Evolutionary conservation across 495 filamentous ascomycete species (phyloP).

Genomic region (Paragyromitra xinjiangensis): DNA sequence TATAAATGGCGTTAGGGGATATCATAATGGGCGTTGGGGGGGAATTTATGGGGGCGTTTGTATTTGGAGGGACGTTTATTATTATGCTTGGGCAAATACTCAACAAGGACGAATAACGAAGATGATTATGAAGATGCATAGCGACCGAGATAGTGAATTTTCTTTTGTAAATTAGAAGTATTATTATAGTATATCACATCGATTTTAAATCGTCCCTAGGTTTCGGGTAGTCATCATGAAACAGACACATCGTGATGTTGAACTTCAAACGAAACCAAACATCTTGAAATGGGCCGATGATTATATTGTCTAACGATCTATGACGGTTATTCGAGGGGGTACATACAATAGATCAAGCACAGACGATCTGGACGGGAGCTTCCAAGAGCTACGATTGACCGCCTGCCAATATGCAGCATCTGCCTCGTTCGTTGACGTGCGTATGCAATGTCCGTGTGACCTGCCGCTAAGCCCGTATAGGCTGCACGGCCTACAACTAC

Average conservation of each 20-base stretch:
- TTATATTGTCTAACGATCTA: slow-evolving; percentile 1
- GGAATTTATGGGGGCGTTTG: slow-evolving; percentile 30
- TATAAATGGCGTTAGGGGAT: slow-evolving; percentile 42
- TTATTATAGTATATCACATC: slow-evolving; percentile 34
- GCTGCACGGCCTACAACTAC: slow-evolving; percentile 13
- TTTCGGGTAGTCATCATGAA: slow-evolving; percentile 23
- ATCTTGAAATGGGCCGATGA: not conserved
- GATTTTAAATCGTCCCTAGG: slow-evolving; percentile 21
- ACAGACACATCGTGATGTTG: slow-evolving; percentile 10
- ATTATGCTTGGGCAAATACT: slow-evolving; percentile 44
- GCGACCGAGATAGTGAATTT: slow-evolving; percentile 23
- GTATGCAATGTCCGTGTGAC: slow-evolving; percentile 15
- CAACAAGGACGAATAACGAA: slow-evolving; percentile 25
- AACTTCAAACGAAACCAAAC: slow-evolving; percentile 17
- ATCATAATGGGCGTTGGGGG: slow-evolving; percentile 37
- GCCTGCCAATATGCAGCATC: slow-evolving; percentile 16
- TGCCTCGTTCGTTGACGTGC: slow-evolving; percentile 23
- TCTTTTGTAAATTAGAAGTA: slow-evolving; percentile 40
- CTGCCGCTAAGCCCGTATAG: not conserved
- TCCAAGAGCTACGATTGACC: slow-evolving; percentile 7
- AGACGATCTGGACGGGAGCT: slow-evolving; percentile 6
- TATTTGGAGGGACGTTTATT: slow-evolving; percentile 41
- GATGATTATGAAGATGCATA: slow-evolving; percentile 13
- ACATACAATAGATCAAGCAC: not conserved
- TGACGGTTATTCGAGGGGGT: not conserved